Conservation (phyloP, 192 early-diverging fungal species). For the Gryganskiella cystojenkinii region DNA sequence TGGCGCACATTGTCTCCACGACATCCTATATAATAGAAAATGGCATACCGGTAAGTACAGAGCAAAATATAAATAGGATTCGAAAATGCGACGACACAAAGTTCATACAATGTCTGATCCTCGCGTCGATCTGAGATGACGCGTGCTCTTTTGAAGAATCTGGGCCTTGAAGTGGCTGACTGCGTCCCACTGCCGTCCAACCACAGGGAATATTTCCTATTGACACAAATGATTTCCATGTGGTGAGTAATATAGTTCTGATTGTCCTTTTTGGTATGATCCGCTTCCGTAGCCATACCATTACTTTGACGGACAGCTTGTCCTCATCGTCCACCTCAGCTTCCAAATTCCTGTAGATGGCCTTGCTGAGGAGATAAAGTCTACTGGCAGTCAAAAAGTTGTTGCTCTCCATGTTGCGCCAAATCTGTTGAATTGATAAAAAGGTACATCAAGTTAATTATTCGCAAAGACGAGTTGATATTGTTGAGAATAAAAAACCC, state of each 20-base stretch:
- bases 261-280: background rate
- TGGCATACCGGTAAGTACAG: background rate
- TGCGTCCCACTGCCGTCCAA: conserved; percentile 87
- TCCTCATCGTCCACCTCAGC: conserved; percentile 52
- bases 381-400: conserved; percentile 76
- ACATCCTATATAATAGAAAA: conserved; percentile 35
- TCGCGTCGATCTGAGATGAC: conserved; percentile 55
- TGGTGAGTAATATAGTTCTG: too few species aligned
- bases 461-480: too few species aligned
- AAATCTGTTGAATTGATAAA: conserved; percentile 66
- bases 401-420: conserved; percentile 80
- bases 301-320: conserved; percentile 20
- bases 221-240: too few species aligned
- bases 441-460: background rate
- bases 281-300: conserved; percentile 41
- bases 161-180: conserved; percentile 79
- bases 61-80: background rate
- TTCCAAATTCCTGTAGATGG: conserved; percentile 76
- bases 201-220: conserved; percentile 80
- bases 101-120: conserved; percentile 64
- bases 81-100: too few species aligned
- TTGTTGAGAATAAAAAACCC: background rate
- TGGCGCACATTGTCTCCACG: conserved; percentile 69
- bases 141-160: conserved; percentile 74
- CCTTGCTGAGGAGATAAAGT: conserved; percentile 75